These are phyloP conservation scores for Rhodosorus marinus DNA, from an alignment of 23 red algal species.

Conservation along the genomic window DNA sequence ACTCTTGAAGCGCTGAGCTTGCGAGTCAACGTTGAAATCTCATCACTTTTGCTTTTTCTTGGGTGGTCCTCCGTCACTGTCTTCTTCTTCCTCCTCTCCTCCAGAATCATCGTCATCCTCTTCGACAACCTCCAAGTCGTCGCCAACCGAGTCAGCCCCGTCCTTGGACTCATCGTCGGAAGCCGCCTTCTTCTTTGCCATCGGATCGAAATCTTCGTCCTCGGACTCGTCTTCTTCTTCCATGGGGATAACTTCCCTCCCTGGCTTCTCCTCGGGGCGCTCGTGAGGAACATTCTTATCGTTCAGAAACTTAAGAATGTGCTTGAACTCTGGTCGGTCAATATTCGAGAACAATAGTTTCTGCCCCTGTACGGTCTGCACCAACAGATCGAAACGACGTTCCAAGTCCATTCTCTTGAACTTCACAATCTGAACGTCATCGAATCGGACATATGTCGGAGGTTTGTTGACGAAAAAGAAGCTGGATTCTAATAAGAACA, in stretches of 20 bases:
- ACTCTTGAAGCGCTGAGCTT: no score
- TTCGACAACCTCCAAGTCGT: background rate
- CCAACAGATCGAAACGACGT: slow-evolving; percentile 67
- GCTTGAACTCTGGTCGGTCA: slow-evolving; percentile 82
- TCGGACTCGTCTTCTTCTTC: slow-evolving; percentile 83
- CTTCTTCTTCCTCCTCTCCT: slow-evolving; percentile 3
- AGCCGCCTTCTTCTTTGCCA: slow-evolving; percentile 11
- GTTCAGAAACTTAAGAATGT: slow-evolving; percentile 63
- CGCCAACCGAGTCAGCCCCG: background rate
- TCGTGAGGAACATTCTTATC: slow-evolving; percentile 59
- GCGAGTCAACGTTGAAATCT: no score
- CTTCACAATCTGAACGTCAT: slow-evolving; percentile 87
- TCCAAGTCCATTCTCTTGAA: slow-evolving; percentile 91
- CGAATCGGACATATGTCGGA: slow-evolving; percentile 86
- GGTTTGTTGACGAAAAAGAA: slow-evolving; percentile 99
- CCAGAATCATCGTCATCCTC: slow-evolving; percentile 6
- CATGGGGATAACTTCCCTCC: slow-evolving; percentile 12
- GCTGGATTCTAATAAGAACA: slow-evolving; percentile 89
- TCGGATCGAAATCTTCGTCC: slow-evolving; percentile 48
- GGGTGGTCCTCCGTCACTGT: background rate
- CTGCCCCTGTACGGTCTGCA: slow-evolving; percentile 26
- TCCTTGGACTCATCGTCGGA: slow-evolving; percentile 3
- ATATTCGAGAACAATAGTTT: slow-evolving; percentile 73
- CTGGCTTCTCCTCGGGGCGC: background rate
- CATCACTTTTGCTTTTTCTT: slow-evolving; percentile 4